Conservation (phyloP, 768 basidiomycete species). For the Pholiota conissans region DNA sequence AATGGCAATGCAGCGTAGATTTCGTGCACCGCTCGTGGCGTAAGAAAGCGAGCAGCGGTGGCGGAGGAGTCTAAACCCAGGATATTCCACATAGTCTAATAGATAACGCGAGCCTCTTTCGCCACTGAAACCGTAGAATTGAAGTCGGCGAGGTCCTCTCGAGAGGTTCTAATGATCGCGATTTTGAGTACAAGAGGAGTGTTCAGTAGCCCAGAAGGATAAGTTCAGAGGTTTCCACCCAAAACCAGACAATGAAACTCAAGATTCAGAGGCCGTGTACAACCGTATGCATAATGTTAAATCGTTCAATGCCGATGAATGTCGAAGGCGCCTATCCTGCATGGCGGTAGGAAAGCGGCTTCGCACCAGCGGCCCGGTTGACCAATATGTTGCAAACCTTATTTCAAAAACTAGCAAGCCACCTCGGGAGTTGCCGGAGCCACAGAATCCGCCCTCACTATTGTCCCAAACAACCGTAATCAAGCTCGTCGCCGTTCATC, state of each 20-base stretch:
- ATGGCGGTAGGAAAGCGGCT: not conserved
- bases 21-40: too few relatives aligned
- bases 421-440: slow-evolving; percentile 38
- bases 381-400: slow-evolving; percentile 29
- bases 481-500: slow-evolving; percentile 43
- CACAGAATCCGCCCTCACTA: slow-evolving; percentile 24
- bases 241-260: not conserved
- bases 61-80: not conserved
- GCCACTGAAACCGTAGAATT: not conserved
- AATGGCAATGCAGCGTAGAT: too few relatives aligned
- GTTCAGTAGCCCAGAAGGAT: not conserved
- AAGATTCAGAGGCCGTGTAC: too few relatives aligned
- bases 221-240: too few relatives aligned
- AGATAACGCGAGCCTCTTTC: not conserved
- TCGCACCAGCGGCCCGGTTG: not conserved
- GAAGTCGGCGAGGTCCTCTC: too few relatives aligned
- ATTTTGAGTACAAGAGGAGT: not conserved
- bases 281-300: too few relatives aligned
- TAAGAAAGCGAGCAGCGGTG: not conserved
- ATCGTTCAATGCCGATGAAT: too few relatives aligned
- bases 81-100: not conserved
- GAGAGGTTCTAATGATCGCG: not conserved
- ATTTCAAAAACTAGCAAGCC: slow-evolving; percentile 40
- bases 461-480: slow-evolving; percentile 34
- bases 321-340: too few relatives aligned